A percentile compares a stretch with the other conserved stretches of the same genome.
Evolutionary conservation across 2,329 filamentous ascomycete species (phyloP).

Genomic region (Cyphellophora attinorum): DNA sequence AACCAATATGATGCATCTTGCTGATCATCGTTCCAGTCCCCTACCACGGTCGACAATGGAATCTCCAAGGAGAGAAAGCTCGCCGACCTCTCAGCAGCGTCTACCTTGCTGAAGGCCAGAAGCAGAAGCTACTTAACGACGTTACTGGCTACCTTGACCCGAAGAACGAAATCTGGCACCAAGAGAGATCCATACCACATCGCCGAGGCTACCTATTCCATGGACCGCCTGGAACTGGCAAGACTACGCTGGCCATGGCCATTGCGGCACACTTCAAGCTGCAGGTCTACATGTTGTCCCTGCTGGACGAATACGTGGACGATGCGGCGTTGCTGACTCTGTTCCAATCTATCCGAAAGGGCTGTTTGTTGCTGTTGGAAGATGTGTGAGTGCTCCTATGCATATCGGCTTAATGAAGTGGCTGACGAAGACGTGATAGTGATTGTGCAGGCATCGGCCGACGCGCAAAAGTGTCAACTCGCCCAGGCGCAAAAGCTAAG

Average conservation of each 20-base stretch:
- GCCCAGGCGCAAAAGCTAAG: background rate
- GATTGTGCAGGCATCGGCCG: background rate
- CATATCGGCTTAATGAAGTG: background rate
- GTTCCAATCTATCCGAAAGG: constrained; percentile 51
- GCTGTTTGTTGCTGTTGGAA: constrained; percentile 59
- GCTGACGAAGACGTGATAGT: background rate
- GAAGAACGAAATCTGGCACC: constrained; percentile 15
- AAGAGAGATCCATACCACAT: constrained; percentile 52
- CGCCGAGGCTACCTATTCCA: constrained; percentile 69
- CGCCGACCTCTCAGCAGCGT: constrained; percentile 64
- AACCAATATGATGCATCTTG: constrained; percentile 37
- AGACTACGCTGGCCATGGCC: constrained; percentile 60
- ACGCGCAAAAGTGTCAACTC: background rate
- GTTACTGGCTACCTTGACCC: constrained; percentile 61
- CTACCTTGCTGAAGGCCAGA: constrained; percentile 59
- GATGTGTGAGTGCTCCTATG: constrained; percentile 42
- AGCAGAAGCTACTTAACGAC: constrained; percentile 55
- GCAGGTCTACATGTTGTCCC: constrained; percentile 55
- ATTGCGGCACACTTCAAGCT: constrained; percentile 57
- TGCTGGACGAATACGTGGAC: constrained; percentile 50
- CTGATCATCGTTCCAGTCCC: no score
- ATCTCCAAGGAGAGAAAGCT: constrained; percentile 10
- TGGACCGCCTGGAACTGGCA: constrained; percentile 66
- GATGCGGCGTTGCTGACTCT: constrained; percentile 52
- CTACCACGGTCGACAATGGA: constrained; percentile 26